These are phyloP conservation scores for Leucocoprinus sp. DNA, from an alignment of 768 basidiomycete genomes.

Conservation along the genomic window DNA sequence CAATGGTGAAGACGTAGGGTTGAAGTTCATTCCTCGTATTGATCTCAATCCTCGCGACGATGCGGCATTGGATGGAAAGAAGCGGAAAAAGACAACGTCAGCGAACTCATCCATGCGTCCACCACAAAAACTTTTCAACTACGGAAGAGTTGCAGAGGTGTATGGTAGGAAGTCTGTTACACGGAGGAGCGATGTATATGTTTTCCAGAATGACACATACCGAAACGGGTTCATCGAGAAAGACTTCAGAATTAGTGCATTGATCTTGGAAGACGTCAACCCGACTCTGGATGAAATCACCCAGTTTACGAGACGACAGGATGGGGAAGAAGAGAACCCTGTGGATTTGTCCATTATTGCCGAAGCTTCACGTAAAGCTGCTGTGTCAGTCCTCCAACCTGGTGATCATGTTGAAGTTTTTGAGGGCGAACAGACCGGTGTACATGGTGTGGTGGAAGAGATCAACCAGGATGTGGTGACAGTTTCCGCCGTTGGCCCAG, in stretches of 20 bases:
- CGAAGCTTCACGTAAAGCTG: constrained; percentile 84
- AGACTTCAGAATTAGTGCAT: constrained; percentile 76
- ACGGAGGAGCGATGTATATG: constrained; percentile 65
- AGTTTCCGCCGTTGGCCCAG: constrained; percentile 70
- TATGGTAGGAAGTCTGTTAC: constrained; percentile 74
- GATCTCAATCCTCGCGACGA: constrained; percentile 91
- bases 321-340: constrained; percentile 58
- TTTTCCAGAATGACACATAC: constrained; percentile 92
- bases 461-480: constrained; percentile 83
- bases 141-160: constrained; percentile 83
- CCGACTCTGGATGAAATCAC: constrained; percentile 97
- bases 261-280: constrained; percentile 82
- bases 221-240: constrained; percentile 95
- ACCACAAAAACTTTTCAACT: constrained; percentile 88
- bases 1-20: constrained; percentile 85
- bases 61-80: constrained; percentile 46
- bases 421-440: constrained; percentile 92
- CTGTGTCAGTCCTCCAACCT: constrained; percentile 91
- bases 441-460: constrained; percentile 87
- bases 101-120: constrained; percentile 62
- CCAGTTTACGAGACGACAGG: constrained; percentile 71
- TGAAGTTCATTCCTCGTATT: constrained; percentile 96
- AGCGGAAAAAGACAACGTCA: constrained; percentile 62
- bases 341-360: constrained; percentile 89
- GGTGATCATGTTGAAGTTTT: constrained; percentile 97